These are phyloP conservation scores for Aciculosporium take DNA, from an alignment of 2,329 filamentous ascomycete species.

Conservation along the genomic window DNA sequence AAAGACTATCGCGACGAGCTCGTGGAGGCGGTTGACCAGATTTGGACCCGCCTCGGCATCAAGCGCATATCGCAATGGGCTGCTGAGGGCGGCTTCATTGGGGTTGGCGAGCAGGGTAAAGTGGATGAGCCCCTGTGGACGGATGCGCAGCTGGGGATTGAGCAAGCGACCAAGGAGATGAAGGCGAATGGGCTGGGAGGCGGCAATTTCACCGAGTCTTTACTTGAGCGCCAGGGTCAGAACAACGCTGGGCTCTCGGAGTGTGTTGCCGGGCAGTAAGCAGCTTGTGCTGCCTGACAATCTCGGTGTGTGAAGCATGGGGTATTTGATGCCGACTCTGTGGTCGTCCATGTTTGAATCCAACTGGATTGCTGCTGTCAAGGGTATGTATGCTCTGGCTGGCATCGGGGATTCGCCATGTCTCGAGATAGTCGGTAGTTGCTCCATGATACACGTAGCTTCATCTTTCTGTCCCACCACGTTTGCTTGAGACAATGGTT, in stretches of 20 bases:
- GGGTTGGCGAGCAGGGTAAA: conserved; percentile 62
- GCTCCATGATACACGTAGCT: too few relatives aligned
- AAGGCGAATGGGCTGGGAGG: conserved; percentile 26
- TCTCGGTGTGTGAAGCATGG: background rate
- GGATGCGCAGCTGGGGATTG: conserved; percentile 69
- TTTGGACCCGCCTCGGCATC: conserved; percentile 79
- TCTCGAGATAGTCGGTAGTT: too few relatives aligned
- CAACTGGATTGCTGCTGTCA: background rate
- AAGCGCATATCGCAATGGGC: conserved; percentile 92
- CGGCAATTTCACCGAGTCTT: conserved; percentile 37
- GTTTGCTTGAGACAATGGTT: too few relatives aligned
- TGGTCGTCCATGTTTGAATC: background rate
- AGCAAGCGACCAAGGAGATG: conserved; percentile 49
- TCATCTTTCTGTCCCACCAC: too few relatives aligned
- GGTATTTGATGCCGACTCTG: background rate
- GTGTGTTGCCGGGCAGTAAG: conserved; percentile 14
- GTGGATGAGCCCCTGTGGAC: conserved; percentile 73
- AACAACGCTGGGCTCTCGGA: conserved; percentile 16
- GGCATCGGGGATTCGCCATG: background rate
- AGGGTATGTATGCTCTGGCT: background rate
- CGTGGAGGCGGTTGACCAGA: conserved; percentile 66
- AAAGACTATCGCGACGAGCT: conserved; percentile 77
- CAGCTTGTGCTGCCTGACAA: background rate
- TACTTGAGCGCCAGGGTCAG: conserved; percentile 41
- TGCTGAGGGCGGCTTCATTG: conserved; percentile 80